Percentiles rank a stretch among this genome's conserved stretches.
These are phyloP conservation scores for Penicillium sp. DNA, from an alignment of 2,329 filamentous ascomycete species.

Conservation along the genomic window DNA sequence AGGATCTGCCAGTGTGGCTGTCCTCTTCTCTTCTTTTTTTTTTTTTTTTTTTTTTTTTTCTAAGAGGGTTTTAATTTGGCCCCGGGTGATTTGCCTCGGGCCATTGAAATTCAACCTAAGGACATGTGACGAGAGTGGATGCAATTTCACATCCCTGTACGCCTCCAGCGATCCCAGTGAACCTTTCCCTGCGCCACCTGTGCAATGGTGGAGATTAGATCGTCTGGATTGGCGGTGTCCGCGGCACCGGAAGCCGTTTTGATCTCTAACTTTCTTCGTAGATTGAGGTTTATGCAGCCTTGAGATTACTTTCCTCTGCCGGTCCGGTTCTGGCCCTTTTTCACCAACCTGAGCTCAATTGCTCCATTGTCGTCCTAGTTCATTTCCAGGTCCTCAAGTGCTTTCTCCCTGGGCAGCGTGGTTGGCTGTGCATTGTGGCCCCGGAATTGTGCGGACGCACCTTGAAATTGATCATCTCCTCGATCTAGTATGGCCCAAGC, in stretches of 20 bases:
- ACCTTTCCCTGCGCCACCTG: not conserved
- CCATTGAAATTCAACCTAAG: not conserved
- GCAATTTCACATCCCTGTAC: constrained; percentile 14
- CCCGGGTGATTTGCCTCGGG: constrained; percentile 14
- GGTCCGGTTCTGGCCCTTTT: not conserved
- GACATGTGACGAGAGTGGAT: constrained; percentile 11
- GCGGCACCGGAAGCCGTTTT: not conserved
- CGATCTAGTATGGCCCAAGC: not conserved
- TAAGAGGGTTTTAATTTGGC: not conserved
- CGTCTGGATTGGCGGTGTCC: not conserved
- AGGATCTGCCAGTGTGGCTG: not conserved
- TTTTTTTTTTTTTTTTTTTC: no score
- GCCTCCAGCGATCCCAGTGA: constrained; percentile 7
- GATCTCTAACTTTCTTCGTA: not conserved
- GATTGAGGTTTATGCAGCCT: not conserved
- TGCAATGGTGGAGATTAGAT: not conserved
- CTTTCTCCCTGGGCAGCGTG: not conserved
- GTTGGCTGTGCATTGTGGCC: not conserved
- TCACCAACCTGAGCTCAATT: not conserved
- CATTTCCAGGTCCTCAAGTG: not conserved
- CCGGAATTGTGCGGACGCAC: not conserved
- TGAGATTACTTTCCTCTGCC: no score
- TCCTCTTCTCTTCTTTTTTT: no score
- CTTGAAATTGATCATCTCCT: not conserved
- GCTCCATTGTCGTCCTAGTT: not conserved